Evolutionary conservation across 441 rosid species (phyloP).

Genomic region (Raphanus hybrid): DNA sequence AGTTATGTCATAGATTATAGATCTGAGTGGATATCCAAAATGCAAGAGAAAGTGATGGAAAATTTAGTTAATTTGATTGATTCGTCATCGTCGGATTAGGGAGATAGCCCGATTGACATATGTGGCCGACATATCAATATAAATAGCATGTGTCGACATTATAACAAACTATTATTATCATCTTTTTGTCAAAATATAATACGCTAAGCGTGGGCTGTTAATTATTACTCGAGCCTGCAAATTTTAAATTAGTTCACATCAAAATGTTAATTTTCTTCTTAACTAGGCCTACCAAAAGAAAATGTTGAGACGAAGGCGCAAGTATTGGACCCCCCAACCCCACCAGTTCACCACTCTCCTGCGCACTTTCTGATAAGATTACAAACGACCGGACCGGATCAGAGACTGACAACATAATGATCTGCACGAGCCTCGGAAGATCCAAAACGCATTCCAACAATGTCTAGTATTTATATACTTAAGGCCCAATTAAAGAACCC

Average conservation of each 20-base stretch:
- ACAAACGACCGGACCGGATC: too few relatives aligned
- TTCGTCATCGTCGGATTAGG: not conserved
- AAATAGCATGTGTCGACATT: not conserved
- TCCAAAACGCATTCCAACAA: too few relatives aligned
- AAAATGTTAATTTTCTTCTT: too few relatives aligned
- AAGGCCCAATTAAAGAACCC: constrained; percentile 18
- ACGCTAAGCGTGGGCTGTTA: not conserved
- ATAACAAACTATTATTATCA: not conserved
- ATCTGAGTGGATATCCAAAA: not conserved
- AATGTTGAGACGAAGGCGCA: too few relatives aligned
- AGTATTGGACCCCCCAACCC: too few relatives aligned
- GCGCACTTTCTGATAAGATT: too few relatives aligned
- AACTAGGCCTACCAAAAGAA: too few relatives aligned
- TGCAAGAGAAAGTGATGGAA: not conserved
- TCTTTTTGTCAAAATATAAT: constrained; percentile 6
- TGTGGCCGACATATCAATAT: constrained; percentile 27
- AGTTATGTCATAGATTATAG: not conserved
- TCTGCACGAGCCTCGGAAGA: too few relatives aligned
- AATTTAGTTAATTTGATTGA: not conserved
- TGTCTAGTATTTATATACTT: too few relatives aligned
- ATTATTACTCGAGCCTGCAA: not conserved
- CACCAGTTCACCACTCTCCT: too few relatives aligned
- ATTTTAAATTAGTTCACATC: too few relatives aligned
- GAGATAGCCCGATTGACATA: not conserved
- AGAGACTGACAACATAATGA: too few relatives aligned